A percentile compares a stretch with the other conserved stretches of the same genome.
phyloP scores from a whole-genome alignment of 2,329 filamentous ascomycete genomes.

The Elsinoe fawcettii region DNA sequence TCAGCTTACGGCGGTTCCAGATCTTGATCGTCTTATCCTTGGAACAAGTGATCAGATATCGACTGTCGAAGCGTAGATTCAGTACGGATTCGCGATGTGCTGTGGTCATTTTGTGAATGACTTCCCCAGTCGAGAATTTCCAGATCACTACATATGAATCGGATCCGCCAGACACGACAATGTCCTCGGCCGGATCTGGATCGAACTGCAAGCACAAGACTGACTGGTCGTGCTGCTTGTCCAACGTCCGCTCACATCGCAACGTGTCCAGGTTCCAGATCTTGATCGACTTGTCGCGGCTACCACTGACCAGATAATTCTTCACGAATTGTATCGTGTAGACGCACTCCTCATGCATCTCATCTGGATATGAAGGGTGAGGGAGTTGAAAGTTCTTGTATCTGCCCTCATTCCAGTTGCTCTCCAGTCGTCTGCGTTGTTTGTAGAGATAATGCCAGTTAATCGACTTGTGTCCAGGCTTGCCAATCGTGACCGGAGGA shows the following conservation, averaged over 20 bases:
- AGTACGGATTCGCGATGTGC: conserved; percentile 88
- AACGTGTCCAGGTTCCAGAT: conserved; percentile 84
- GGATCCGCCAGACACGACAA: conserved; percentile 22
- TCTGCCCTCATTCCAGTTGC: conserved; percentile 80
- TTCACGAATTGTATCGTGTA: conserved; percentile 88
- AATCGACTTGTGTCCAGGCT: conserved; percentile 32
- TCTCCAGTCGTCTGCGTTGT: conserved; percentile 74
- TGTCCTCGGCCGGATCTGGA: conserved; percentile 55
- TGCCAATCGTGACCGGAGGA: conserved; percentile 21
- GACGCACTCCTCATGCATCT: conserved; percentile 86
- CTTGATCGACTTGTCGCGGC: conserved; percentile 76
- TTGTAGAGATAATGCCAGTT: conserved; percentile 95
- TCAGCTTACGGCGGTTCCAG: conserved; percentile 73
- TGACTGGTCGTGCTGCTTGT: conserved; percentile 59
- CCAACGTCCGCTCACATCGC: conserved; percentile 34
- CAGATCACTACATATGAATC: conserved; percentile 22
- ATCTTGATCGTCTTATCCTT: conserved; percentile 97
- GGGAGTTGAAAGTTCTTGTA: conserved; percentile 85
- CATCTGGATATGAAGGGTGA: conserved; percentile 68
- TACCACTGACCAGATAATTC: conserved; percentile 85
- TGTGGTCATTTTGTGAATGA: conserved; percentile 64
- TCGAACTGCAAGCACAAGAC: conserved; percentile 96
- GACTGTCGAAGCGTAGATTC: conserved; percentile 85
- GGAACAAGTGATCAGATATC: conserved; percentile 89
- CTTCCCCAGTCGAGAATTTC: conserved; percentile 64